Base-by-base conservation (phyloP, 164 flowering plant species). In the Umbellularia californica region DNA sequence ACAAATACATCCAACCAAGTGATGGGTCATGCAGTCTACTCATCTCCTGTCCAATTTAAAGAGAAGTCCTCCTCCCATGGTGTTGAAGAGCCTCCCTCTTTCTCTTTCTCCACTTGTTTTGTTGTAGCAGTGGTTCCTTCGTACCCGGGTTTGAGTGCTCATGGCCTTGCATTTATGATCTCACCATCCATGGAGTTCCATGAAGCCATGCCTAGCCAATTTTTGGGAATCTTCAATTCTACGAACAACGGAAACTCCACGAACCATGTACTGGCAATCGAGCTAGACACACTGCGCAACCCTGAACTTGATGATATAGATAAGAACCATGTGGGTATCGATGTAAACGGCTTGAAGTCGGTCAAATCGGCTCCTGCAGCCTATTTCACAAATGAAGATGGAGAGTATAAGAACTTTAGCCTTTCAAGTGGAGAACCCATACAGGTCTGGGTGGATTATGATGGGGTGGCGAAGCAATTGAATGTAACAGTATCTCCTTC, bases 371-470 rank as follows among this genome's bases (percentile, higher is more conserved):
- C 70, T 71, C 28, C 79, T 7, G 84, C 76, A 0, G 76, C 78
- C 9, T 74, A 79, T 50, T 79, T 58, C 0, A 7, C 41, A 5
- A 50, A 70, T 17, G 50, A 58, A 22, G 27, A 52, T n/a, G 41
- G 33, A 0, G 67, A 51, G 27, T 25, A 22, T 3, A 52, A 51
- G 60, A 50, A 14, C 15, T 20, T 81, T 13, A 22, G 23, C 47
- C 75, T 81, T 4, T 2, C 22, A 5, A 78, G 77, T 74, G 83
- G 79, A 15, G 65, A 70, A 7, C 68, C 75, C 11, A 76, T 76
- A 20, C 78, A 76, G 25, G 76, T 73, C 1, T 82, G 84, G 84
- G 68, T 82, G 4, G 82, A 82, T 24, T 82, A 79, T 20, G 75
- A 82, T 72, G 73, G 75, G 24, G 30, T 15, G 5, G 51, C 52